Percentiles rank a stretch among this genome's conserved stretches.
phyloP scores from a whole-genome alignment of 306 rosid species.

The Cicer arietinum region DNA sequence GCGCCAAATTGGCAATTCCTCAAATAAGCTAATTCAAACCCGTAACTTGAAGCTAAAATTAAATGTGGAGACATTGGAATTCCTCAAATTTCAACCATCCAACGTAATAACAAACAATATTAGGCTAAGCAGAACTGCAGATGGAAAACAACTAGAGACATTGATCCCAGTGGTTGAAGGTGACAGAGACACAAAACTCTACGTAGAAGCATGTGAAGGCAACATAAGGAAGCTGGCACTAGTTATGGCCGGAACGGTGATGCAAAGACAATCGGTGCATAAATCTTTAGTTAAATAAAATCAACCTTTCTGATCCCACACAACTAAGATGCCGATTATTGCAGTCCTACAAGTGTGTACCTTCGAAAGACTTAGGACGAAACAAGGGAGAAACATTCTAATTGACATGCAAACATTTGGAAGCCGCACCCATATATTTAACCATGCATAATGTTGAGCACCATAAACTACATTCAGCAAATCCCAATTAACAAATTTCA shows the following conservation, averaged over 20 bases:
- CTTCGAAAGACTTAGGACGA: conserved; percentile 17
- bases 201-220: conserved; percentile 27
- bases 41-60: neutral
- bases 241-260: conserved; percentile 6
- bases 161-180: conserved; percentile 16
- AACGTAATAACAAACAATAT: neutral
- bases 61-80: neutral
- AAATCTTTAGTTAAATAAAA: conserved; percentile 2
- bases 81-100: conserved; percentile 27
- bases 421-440: conserved; percentile 32
- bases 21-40: neutral
- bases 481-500: conserved; percentile 37
- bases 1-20: neutral
- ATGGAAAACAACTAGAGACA: conserved; percentile 14
- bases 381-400: conserved; percentile 38
- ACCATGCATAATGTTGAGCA: conserved; percentile 30
- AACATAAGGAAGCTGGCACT: conserved; percentile 24
- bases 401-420: conserved; percentile 37
- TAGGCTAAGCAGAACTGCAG: conserved; percentile 4
- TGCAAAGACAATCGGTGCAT: conserved; percentile 12
- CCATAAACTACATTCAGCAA: conserved; percentile 23
- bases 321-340: conserved; percentile 38
- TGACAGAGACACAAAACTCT: conserved; percentile 2
- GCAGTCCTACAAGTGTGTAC: conserved; percentile 31
- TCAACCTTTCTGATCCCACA: conserved; percentile 27